Base-by-base conservation (phyloP, 2,329 filamentous ascomycete species). In the Dactylellina leptospora region DNA sequence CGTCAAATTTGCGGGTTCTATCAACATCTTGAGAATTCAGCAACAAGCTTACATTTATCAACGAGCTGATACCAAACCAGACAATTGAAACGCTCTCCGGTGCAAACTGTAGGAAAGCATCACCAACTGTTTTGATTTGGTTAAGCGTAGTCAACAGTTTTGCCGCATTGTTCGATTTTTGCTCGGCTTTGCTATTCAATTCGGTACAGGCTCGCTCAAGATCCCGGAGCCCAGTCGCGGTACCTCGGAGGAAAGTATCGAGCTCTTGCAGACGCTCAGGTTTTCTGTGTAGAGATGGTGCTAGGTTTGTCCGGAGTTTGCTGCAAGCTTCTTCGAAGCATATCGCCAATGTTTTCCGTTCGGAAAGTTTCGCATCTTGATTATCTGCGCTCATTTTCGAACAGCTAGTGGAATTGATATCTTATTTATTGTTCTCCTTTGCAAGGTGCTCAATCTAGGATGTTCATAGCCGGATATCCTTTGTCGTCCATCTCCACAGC, bases 1-100 rank as follows among this genome's bases (percentile, higher is more conserved):
- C 16, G 25, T 23, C 30, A 5, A 9, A 18, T 22, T 13, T 23
- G 13, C n/a, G 16, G 33, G 47, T 27, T 11, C 16, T 11, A 23
- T 33, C 16, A n/a, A 45, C n/a, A n/a, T n/a, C n/a, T n/a, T n/a
- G n/a, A 47, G 2, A 33, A 30, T 16, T 20, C 4, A 30, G 13
- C 16, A 22, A 9, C 6, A 11, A 30, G 40, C 56, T 18, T 71
- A 71, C 64, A 23, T 18, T 56, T 40, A 71, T 71, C 23, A 71
- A 50, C 10, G 64, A 56, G 23, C 66, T 58, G n/a, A 71, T 59
- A 2, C 56, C 66, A 38, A 62, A 71, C 66, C 66, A 71, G 30
- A 71, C 51, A 18, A 56, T 71, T 5, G 64, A 71, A 16, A 71
- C 56, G 42, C 56, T 62, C 25, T 71, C 64, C n/a, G 64, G 64